Base-by-base conservation (phyloP, 805 yeast species). In the Vanderwaltozyma verrucispora region DNA sequence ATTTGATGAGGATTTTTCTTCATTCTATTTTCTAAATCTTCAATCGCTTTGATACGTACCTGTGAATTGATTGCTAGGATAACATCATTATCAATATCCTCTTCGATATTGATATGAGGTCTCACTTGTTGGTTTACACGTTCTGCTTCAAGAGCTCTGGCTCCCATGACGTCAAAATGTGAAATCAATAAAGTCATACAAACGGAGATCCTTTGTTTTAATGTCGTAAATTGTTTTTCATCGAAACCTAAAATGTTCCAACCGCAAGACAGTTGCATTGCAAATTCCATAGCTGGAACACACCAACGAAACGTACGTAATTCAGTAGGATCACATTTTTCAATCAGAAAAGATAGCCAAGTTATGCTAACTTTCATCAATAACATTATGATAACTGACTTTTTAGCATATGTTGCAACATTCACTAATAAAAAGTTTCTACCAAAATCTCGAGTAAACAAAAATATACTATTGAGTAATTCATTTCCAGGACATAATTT, bases 101-200 rank as follows among this genome's bases (percentile, higher is more conserved):
- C 64, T 35, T 64, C 62, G 21, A 53, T 53, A 33, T 45, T 63
- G 36, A 52, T 52, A 40, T 52, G 59, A 35, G 56, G 50, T 44
- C 56, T 57, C 30, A 45, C 51, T 38, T 46, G 61, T 42, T 46
- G 63, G 36, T 38, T 47, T 32, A 45, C 51, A 35, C 72, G 67
- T 48, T 72, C 78, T 36, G 75, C 77, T 64, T 71, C 61, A 56
- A 73, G 43, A 1, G 95, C 82, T 51, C 97, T 72, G 0, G 96
- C 96, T 34, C 97, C 97, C 96, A 89, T 92, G 36, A 92, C 87
- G 62, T 92, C 98, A 53, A 92, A 92, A 62, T 92, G 97, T 0
- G 96, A 85, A 44, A 92, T 89, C 42, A 92, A 67, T 36, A 92
- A 65, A 2, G 96, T 79, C 87, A 92, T 85, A 61, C 96, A 87